Evolutionary conservation across 768 basidiomycete genomes (phyloP).

Genomic region (Rhodotorula graminis): DNA sequence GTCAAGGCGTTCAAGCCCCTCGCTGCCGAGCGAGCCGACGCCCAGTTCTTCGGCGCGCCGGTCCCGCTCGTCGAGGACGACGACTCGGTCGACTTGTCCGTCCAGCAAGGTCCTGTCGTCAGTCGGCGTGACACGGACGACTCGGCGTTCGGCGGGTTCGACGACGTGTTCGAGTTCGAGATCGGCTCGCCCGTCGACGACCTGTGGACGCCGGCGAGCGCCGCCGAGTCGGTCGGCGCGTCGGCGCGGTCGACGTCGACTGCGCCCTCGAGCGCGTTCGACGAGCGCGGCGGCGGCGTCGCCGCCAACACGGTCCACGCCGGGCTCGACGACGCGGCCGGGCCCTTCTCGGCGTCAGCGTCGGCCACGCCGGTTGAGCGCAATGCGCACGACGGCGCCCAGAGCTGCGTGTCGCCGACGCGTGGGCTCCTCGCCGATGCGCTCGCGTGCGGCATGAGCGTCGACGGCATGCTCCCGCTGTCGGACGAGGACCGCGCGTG

Average conservation of each 20-base stretch:
- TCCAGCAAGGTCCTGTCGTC: neutral
- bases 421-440: neutral
- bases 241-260: neutral
- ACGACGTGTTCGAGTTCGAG: conserved; percentile 5
- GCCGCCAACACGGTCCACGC: neutral
- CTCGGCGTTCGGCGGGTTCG: neutral
- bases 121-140: neutral
- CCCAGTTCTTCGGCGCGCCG: conserved; percentile 9
- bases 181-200: conserved; percentile 10
- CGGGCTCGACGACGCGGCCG: neutral
- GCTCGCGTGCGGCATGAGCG: neutral
- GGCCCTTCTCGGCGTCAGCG: neutral
- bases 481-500: neutral
- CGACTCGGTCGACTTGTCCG: neutral
- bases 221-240: neutral
- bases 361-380: neutral
- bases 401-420: neutral
- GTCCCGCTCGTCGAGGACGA: neutral
- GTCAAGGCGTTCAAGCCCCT: conserved; percentile 12
- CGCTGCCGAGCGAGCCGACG: neutral
- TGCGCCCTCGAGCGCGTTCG: neutral
- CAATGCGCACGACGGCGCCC: neutral
- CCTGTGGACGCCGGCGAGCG: conserved; percentile 10
- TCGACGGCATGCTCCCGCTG: neutral
- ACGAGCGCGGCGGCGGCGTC: neutral